Base-by-base conservation (phyloP, 208 protist genomes). In the Zelonia costaricensis region DNA sequence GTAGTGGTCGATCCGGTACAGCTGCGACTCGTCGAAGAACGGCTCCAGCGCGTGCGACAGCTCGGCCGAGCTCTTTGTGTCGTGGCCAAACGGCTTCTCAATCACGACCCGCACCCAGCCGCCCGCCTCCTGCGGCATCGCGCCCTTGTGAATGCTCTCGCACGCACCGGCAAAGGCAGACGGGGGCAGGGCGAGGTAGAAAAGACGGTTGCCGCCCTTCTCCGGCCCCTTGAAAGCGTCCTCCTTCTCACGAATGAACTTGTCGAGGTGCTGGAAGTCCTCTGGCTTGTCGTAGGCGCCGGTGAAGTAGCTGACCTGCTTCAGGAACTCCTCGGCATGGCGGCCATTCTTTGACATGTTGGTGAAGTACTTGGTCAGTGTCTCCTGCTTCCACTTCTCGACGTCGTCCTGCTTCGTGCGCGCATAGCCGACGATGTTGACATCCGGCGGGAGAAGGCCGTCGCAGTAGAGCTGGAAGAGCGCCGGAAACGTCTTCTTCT, bases 1-100 rank as follows among this genome's bases (percentile, higher is more conserved):
- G 66, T 97, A 98, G 73, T 98, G 96, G 62, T 98, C 96, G 36
- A 98, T 98, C 18, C 94, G 82, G 75, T 91, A 98, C 27, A 98
- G 76, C 66, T 97, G 86, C 6, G 80, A 64, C 63, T 97, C 91
- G 23, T 92, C 57, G 43, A 97, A 97, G 58, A 91, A 76, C 7
- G 72, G 62, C 52, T 78, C 76, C n/a, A 98, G 62, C 9, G 70
- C 69, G 27, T 67, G 42, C 15, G 86, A 91, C n/a, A 98, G 80
- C 68, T 89, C 43, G 2, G 74, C 58, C 31, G 89, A 95, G 22
- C 65, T 87, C 45, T 95, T 74, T 16, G 86, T 88, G 64, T 97
- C 89, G 38, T 63, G 66, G 27, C 95, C 95, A 59, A 98, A 98
- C 1, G 95, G 95, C 65, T 98, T 98, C 62, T 98, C 95, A 53